Conservation (phyloP, 2,329 filamentous ascomycete species). For the Apiospora arundinis region DNA sequence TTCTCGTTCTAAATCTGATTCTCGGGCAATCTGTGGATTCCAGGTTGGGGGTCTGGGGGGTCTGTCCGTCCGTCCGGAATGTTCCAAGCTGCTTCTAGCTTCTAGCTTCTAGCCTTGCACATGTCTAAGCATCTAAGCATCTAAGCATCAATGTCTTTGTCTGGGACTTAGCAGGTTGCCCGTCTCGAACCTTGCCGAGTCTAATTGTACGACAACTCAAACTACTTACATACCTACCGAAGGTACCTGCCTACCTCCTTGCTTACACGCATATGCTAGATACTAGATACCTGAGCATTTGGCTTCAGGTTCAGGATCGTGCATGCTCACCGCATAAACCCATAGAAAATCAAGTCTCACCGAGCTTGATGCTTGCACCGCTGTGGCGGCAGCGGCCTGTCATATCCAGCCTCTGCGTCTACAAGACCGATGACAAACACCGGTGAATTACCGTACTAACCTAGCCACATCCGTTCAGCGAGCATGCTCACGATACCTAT, state of each 20-base stretch:
- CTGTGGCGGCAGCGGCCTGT: background rate
- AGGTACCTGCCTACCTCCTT: too few species aligned
- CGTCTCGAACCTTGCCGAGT: conserved; percentile 10
- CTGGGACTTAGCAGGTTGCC: background rate
- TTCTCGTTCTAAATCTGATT: background rate
- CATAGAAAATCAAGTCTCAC: background rate
- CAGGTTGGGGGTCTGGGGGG: background rate
- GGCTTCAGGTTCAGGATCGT: background rate
- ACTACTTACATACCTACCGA: background rate
- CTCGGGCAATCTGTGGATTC: background rate
- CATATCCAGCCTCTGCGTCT: background rate
- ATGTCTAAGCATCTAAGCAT: background rate
- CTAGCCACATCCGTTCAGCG: background rate
- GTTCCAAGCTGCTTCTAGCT: conserved; percentile 6
- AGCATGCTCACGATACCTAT: background rate
- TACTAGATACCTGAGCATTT: background rate
- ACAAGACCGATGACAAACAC: background rate
- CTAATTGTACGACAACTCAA: conserved; percentile 9
- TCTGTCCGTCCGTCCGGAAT: background rate
- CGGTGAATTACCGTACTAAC: background rate
- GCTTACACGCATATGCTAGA: background rate
- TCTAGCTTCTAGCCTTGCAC: background rate
- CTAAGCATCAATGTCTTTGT: too few species aligned
- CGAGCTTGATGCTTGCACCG: background rate
- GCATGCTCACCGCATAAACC: conserved; percentile 5